phyloP scores from a whole-genome alignment of 345 rosid genomes.

The Heritiera littoralis region DNA sequence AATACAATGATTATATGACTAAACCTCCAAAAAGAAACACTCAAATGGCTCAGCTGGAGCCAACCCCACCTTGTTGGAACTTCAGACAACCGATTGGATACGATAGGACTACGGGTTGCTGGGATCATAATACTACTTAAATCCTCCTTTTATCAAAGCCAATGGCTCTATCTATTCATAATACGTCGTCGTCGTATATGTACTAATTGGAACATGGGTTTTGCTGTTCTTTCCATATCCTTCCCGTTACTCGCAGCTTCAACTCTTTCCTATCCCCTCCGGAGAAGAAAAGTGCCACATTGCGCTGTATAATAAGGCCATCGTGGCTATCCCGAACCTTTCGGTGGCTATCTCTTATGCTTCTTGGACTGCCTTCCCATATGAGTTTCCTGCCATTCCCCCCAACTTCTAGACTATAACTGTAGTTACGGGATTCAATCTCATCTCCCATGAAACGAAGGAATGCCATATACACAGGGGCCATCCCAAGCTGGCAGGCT shows the following conservation, averaged over 20 bases:
- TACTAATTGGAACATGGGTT: constrained; percentile 33
- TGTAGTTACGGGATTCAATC: constrained; percentile 81
- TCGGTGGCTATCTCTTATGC: constrained; percentile 91
- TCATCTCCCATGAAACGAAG: constrained; percentile 98
- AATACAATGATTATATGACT: neutral
- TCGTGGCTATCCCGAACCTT: constrained; percentile 97
- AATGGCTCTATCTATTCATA: no score
- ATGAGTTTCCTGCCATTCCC: constrained; percentile 87
- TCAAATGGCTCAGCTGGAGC: neutral
- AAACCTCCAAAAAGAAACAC: neutral
- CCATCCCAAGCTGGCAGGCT: constrained; percentile 97
- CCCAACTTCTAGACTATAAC: constrained; percentile 95
- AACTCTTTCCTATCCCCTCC: constrained; percentile 95
- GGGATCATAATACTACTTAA: neutral
- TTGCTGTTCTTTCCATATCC: constrained; percentile 97
- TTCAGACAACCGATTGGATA: neutral
- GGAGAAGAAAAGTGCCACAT: constrained; percentile 96
- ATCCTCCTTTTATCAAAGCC: no score
- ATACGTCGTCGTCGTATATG: no score
- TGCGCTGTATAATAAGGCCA: constrained; percentile 87
- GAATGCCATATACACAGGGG: constrained; percentile 98
- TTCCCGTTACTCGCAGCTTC: constrained; percentile 85
- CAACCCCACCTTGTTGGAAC: neutral
- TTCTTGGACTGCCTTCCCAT: constrained; percentile 94
- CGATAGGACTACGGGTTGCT: neutral